Base-by-base conservation (phyloP, 306 rosid genomes). In the Alnus glutinosa region DNA sequence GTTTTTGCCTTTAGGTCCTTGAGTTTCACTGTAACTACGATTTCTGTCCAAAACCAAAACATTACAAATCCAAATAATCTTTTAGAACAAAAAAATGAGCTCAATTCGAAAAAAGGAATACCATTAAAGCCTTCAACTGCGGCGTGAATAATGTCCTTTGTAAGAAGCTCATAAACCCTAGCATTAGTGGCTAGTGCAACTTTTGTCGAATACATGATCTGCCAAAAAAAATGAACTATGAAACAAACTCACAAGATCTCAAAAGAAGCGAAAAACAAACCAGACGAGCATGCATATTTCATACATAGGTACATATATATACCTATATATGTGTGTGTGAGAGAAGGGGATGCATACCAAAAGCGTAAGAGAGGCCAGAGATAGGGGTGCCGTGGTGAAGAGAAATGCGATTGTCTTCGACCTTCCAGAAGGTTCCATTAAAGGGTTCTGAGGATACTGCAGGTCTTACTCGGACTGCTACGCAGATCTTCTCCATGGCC, bases 111-210 rank as follows among this genome's bases (percentile, higher is more conserved):
- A 47, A 28, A n/a, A 57, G 62, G 11, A 67, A 67, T 86, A 92
- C 99, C 98, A 28, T 95, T 91, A 81, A 95, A 93, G 70, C 99
- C 99, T 77, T 91, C 92, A 32, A 93, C 92, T 1, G 94, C 98
- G 46, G 98, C 98, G n/a, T 75, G 89, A 72, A 91, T 93, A 74
- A 95, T 81, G 68, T 95, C 99, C 88, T 85, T 91, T 36, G 93
- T 90, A 52, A 95, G 98, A 74, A 89, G 90, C 54, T 91, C 88
- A 49, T 93, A 93, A 64, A 95, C 96, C 75, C 82, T 89, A 2
- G 91, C 84, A 79, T 93, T 95, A 9, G 28, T 23, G 28, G 28
- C 28, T 23, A 23, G 87, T 75, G 66, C 96, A 85, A 58, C 81
- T 79, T 82, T 95, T 97, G 12, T 91, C 96, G 75, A 95, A 89